Percentiles rank a stretch among this genome's conserved stretches.
Evolutionary conservation across 2,329 filamentous ascomycete species (phyloP).

Genomic region (Aspergillus neotritici): DNA sequence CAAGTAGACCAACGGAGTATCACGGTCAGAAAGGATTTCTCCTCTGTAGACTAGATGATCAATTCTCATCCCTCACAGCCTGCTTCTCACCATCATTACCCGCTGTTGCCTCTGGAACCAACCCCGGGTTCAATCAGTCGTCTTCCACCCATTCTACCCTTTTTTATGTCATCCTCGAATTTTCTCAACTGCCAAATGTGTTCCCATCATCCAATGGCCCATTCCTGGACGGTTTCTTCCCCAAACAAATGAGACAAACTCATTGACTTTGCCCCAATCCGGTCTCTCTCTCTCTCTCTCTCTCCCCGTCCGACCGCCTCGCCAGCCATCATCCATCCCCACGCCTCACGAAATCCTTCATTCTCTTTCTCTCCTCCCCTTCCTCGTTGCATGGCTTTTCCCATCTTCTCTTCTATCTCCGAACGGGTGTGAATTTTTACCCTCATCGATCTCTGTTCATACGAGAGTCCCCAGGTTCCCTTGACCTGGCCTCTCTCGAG

Average conservation of each 20-base stretch:
- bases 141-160: not conserved
- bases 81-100: too few species aligned
- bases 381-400: not conserved
- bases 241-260: slow-evolving; percentile 8
- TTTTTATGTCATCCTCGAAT: not conserved
- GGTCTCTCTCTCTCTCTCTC: slow-evolving; percentile 8
- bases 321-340: slow-evolving; percentile 17
- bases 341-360: slow-evolving; percentile 13
- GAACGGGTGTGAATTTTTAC: not conserved
- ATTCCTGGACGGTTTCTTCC: not conserved
- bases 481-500: slow-evolving; percentile 1
- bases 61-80: too few species aligned
- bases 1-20: too few species aligned
- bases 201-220: not conserved
- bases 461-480: not conserved
- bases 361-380: slow-evolving; percentile 5
- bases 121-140: too few species aligned
- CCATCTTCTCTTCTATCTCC: not conserved
- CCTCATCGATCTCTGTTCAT: too few species aligned
- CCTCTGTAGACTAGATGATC: too few species aligned
- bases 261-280: not conserved
- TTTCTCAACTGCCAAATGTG: not conserved
- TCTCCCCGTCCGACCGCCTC: slow-evolving; percentile 23
- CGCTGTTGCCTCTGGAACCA: too few species aligned
- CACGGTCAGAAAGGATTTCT: too few species aligned